Base-by-base conservation (phyloP, 305 asterid species). In the Fraxinus dipetala region DNA sequence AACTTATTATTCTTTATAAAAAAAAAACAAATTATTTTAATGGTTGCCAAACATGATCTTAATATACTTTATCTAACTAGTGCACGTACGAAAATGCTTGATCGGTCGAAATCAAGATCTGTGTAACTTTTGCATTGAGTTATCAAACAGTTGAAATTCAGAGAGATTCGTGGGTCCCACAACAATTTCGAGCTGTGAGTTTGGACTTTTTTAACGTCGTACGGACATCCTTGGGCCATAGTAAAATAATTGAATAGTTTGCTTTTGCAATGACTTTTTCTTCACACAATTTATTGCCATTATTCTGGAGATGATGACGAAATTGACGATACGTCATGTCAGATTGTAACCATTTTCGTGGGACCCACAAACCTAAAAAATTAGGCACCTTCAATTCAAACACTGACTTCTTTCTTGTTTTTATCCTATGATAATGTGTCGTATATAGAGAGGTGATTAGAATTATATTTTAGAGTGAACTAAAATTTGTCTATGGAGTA, bases 151-250 rank as follows among this genome's bases (percentile, higher is more conserved):
- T 69, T 69, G 38, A 69, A 69, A 28, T 69, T 69, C 38, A 28
- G 38, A 69, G 75, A 69, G 75, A 30, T 69, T 30, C 20, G 24
- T 69, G 38, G 74, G 75, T 28, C 75, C 38, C 75, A 28, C 6
- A 11, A 14, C 74, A 36, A 28, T 14, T 69, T 69, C 40, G 75
- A 69, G 75, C 75, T 30, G 75, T 69, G 75, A 69, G 75, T 69
- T 69, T 30, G 75, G 24, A 69, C 75, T 28, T 30, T 16, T 65
- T 30, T 69, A 11, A 13, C 6, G 38, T 13, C 4, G 38, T 67
- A 67, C 38, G 75, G 75, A 5, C 74, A 5, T 2, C 56, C 18
- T 45, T 45, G 56, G 56, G 14, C 59, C 59, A 48, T 24, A 63
- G 74, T 67, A 67, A 67, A 3, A 28, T 65, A 11, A 65, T 24